Evolutionary conservation across 495 filamentous ascomycete species (phyloP), one percentile per base, ranked within the genome.

Genomic region (Xylaria grammica): DNA sequence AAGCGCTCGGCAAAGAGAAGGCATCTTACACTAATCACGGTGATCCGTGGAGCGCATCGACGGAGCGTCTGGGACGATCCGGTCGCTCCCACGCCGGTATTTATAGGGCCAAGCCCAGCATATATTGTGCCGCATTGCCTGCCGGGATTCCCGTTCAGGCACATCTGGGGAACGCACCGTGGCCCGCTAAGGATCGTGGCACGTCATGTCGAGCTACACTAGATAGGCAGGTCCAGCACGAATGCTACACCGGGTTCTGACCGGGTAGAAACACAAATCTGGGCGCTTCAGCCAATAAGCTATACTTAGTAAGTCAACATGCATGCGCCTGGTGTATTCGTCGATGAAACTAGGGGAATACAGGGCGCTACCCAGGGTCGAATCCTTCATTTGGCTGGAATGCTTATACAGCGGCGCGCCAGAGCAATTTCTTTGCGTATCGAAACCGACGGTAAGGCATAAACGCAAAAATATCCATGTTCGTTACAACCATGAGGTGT

Each of bases 41-140:
- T 45, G 40, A 24, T 44, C 17, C n/a, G 27, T 46, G 55, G 32
- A 38, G 34, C 53, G 27, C 1, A 27, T 45, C 22, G 1, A 19
- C 3, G 22, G n/a, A 55, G 29, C 29, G 7, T 15, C 19, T 20
- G 10, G 34, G 11, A 13, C 11, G 36, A n/a, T 20, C 55, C 6
- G 24, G 24, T 22, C 8, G 55, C 26, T 58, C 1, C 40, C 55
- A 42, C 3, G 54, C 38, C 55, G 55, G 38, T 8, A 36, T 45
- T 58, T 58, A 45, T 58, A 58, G 1, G 36, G 55, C 55, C 55
- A 45, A 44, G 55, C 38, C 27, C 11, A 13, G 27, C 26, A 6
- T 8, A 38, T n/a, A 10, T 29, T 19, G 22, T 19, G 11, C 34
- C 9, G 30, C 20, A 22, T 20, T 32, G 20, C 20, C 19, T 30